phyloP scores from a whole-genome alignment of 176 grass and related monocot species.

The Phoenix roebelenii region DNA sequence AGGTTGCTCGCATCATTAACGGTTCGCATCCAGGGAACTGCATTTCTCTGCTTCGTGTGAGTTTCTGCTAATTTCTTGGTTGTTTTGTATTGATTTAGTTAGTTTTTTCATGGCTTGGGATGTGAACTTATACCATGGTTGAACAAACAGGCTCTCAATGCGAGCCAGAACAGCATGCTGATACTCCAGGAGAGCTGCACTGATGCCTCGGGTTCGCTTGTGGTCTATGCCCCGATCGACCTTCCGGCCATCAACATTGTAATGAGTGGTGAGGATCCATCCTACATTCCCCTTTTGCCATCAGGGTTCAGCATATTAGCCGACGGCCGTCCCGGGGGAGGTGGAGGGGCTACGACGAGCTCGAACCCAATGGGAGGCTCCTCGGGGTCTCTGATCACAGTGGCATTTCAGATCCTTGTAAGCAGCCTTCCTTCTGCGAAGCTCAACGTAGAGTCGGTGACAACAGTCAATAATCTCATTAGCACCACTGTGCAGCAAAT shows the following conservation, averaged over 20 bases:
- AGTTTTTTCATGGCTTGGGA: not conserved
- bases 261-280: conserved; percentile 76
- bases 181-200: conserved; percentile 96
- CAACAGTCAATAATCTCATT: conserved; percentile 72
- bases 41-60: conserved; percentile 73
- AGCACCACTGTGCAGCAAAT: conserved; percentile 78
- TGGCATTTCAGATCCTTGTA: conserved; percentile 78
- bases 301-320: conserved; percentile 62
- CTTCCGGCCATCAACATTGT: conserved; percentile 59
- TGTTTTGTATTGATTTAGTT: not conserved
- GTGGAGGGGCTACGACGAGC: conserved; percentile 22
- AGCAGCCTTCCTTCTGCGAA: conserved; percentile 74
- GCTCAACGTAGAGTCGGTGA: conserved; percentile 73
- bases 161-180: conserved; percentile 69
- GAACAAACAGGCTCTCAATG: conserved; percentile 34
- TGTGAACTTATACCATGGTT: not conserved
- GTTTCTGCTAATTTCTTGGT: conserved; percentile 2
- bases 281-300: conserved; percentile 20
- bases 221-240: conserved; percentile 76
- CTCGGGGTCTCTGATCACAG: conserved; percentile 46
- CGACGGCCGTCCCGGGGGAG: conserved; percentile 14
- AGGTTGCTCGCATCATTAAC: conserved; percentile 58
- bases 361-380: conserved; percentile 19
- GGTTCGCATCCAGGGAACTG: conserved; percentile 79
- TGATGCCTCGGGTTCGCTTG: conserved; percentile 56